phyloP scores from a whole-genome alignment of 495 filamentous ascomycete genomes.

The Usnea hakonensis region DNA sequence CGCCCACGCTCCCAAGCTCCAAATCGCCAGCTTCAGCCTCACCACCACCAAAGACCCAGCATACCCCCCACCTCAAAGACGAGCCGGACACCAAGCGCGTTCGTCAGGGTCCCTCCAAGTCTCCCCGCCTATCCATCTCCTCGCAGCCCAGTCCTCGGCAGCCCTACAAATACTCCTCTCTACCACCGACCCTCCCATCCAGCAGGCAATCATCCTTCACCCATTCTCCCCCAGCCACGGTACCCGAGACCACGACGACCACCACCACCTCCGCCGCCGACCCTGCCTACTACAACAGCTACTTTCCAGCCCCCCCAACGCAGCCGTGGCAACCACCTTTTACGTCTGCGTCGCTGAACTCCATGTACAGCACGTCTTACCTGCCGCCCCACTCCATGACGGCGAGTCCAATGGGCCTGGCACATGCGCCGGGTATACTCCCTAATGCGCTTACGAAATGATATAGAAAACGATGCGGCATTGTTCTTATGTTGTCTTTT shows the following conservation, averaged over 20 bases:
- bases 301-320: neutral
- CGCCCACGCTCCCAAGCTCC: constrained; percentile 18
- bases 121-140: neutral
- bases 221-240: neutral
- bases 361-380: neutral
- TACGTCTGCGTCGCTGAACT: neutral
- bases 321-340: neutral
- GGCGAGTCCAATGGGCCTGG: neutral
- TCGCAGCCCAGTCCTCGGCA: neutral
- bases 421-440: neutral
- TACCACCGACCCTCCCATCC: neutral
- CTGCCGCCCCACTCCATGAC: neutral
- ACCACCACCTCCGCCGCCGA: neutral
- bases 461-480: neutral
- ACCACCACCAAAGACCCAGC: constrained; percentile 6
- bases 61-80: neutral
- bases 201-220: neutral
- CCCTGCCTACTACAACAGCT: neutral
- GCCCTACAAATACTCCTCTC: neutral
- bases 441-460: neutral
- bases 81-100: neutral
- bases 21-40: constrained; percentile 37
- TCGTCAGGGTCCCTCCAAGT: neutral
- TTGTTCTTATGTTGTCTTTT: too few relatives aligned
- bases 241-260: neutral